These are phyloP conservation scores for Fraxinus anomala DNA, from an alignment of 257 asterid genomes.

Conservation along the genomic window DNA sequence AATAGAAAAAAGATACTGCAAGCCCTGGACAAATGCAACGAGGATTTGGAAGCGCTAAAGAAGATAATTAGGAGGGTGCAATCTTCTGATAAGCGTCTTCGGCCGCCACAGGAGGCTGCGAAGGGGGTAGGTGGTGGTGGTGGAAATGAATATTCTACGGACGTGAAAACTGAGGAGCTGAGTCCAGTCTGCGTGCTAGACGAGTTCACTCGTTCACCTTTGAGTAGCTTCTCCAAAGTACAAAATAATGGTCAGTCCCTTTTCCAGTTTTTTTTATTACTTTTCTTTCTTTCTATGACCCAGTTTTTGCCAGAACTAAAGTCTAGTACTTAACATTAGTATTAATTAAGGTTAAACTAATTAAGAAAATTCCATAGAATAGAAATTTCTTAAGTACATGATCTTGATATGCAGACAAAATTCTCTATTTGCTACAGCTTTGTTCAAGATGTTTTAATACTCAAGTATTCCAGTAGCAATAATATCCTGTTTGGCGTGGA, in stretches of 20 bases:
- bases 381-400: neutral
- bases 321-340: neutral
- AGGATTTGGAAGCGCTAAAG: conserved; percentile 75
- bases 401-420: neutral
- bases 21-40: conserved; percentile 80
- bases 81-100: conserved; percentile 26
- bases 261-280: conserved; percentile 8
- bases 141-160: conserved; percentile 5
- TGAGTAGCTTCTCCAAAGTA: conserved; percentile 23
- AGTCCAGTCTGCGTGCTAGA: conserved; percentile 34
- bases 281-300: neutral
- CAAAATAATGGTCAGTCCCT: conserved; percentile 40
- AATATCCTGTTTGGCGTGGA: conserved; percentile 13
- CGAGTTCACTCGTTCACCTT: conserved; percentile 38
- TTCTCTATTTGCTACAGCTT: neutral
- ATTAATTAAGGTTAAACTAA: neutral
- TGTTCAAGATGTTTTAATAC: neutral
- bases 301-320: neutral
- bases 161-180: conserved; percentile 31
- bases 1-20: conserved; percentile 58
- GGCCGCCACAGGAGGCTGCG: conserved; percentile 25
- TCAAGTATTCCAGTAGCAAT: conserved; percentile 6
- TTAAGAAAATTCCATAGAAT: neutral
- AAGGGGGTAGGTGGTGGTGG: conserved; percentile 19
- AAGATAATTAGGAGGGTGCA: conserved; percentile 57